phyloP scores from a whole-genome alignment of 1,139 yeast species.

The Pneumocystis canis region DNA sequence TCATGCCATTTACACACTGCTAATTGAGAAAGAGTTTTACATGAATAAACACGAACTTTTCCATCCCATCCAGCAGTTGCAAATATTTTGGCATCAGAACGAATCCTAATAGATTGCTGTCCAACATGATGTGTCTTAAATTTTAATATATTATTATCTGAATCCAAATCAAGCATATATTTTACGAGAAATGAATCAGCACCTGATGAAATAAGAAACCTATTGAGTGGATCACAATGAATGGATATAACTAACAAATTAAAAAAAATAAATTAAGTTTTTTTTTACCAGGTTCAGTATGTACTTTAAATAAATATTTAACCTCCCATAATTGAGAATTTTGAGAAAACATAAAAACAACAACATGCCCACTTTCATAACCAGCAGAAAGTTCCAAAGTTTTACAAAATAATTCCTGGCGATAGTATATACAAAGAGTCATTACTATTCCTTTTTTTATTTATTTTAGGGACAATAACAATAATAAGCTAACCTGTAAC shows the following conservation, averaged over 20 bases:
- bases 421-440: background rate
- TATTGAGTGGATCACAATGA: background rate
- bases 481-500: background rate
- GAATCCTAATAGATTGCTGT: background rate
- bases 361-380: conserved; percentile 1
- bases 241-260: background rate
- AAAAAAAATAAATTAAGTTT: background rate
- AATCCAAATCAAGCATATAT: background rate
- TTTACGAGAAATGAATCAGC: background rate
- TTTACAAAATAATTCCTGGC: background rate
- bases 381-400: background rate
- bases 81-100: background rate
- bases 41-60: background rate
- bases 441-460: background rate
- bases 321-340: background rate
- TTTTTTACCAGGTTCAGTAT: background rate
- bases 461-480: background rate
- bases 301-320: background rate
- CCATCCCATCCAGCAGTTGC: conserved; percentile 2
- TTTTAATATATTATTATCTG: background rate
- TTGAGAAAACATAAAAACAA: background rate
- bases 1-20: background rate
- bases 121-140: background rate
- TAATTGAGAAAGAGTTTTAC: background rate
- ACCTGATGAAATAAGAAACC: background rate